Conservation (phyloP, 225 moss, liverwort and hornwort genomes). For the Marchantia polymorpha region DNA sequence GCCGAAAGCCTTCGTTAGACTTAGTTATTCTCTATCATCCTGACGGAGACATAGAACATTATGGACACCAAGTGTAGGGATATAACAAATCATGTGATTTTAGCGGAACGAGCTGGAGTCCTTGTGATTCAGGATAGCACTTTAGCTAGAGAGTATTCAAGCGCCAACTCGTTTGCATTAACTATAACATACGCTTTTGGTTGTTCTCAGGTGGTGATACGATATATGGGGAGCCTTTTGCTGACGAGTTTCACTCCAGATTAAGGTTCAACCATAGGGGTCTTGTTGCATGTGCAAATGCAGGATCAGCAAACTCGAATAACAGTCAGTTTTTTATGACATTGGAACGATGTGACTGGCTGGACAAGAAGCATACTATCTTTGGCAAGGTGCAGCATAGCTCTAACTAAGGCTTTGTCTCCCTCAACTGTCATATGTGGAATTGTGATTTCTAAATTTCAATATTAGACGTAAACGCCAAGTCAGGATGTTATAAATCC, state of each 20-base stretch:
- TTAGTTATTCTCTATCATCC: background rate
- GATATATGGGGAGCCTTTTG: conserved; percentile 83
- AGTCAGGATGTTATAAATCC: background rate
- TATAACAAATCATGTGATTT: too few species aligned
- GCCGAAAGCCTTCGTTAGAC: background rate
- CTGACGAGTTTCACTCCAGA: conserved; percentile 89
- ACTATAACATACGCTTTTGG: background rate
- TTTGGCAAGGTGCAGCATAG: conserved; percentile 72
- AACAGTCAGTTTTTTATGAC: conserved; percentile 99
- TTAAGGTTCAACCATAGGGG: conserved; percentile 93
- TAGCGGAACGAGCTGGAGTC: too few species aligned
- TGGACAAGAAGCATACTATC: conserved; percentile 93
- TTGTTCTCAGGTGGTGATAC: conserved; percentile 72
- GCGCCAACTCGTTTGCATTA: too few species aligned
- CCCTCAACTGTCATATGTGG: background rate
- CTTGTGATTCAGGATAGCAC: too few species aligned
- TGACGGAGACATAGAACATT: too few species aligned
- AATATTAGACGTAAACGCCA: background rate
- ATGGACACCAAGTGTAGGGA: too few species aligned
- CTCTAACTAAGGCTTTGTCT: background rate
- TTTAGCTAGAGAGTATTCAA: too few species aligned
- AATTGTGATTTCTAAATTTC: background rate
- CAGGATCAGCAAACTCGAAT: conserved; percentile 77
- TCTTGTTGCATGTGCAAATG: conserved; percentile 95
- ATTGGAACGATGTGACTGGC: conserved; percentile 97